Evolutionary conservation across 441 rosid genomes (phyloP), one percentile per base, ranked within the genome.

Genomic region (Populus hybrid): DNA sequence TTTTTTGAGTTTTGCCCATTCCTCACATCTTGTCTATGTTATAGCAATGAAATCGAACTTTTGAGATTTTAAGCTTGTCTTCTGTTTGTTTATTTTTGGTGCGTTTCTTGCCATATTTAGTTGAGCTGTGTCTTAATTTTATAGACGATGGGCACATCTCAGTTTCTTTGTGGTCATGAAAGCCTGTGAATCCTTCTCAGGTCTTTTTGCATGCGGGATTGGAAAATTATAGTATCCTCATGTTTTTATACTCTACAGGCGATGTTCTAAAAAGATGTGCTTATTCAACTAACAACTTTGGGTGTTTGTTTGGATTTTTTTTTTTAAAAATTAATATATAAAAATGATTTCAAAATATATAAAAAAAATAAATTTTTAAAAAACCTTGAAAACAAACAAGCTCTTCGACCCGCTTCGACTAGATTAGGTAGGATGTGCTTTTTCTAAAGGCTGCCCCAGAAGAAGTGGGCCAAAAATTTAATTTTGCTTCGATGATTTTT

Each of bases 1-100:
- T 53, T 38, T 68, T 53, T 65, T 35, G 50, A 36, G 38, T 77
- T 77, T 68, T 64, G 75, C 73, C 74, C 64, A 6, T 57, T 50
- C 32, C 80, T 46, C 66, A 30, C 2, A 21, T 38, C 36, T 19
- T 46, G 61, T 67, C 68, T 68, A 35, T 74, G 63, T 63, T 65
- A 32, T 3, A 30, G 32, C 32, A 30, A 71, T 79, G 74, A 61
- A 61, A 71, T 74, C 11, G 36, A 35, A 40, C 21, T n/a, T 57
- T 10, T 65, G 21, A 35, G n/a, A 35, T 21, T 40, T 32, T 26
- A 24, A 46, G 6, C 0, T 28, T 23, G 0, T 40, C 2, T 11
- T 4, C 5, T 0, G 11, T 24, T 7, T 3, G 7, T 67, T 1
- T n/a, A 3, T 6, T 8, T 16, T 67, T 12, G 36, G 1, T 16